phyloP scores from a whole-genome alignment of 768 basidiomycete species.

The Xerocomus brunneocitrinus region DNA sequence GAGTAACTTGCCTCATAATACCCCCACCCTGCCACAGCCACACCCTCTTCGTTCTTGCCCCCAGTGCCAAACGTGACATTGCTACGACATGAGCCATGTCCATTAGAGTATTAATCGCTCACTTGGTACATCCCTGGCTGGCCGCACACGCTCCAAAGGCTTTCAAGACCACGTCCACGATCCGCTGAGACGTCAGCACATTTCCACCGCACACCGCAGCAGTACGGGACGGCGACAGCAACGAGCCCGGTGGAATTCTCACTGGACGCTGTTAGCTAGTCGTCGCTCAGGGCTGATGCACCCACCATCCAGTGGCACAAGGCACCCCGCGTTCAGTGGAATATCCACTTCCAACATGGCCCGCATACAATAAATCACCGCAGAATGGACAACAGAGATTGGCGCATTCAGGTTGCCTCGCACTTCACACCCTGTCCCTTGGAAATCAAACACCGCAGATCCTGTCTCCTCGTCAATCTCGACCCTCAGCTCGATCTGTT shows the following conservation, averaged over 20 bases:
- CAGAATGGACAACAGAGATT: constrained; percentile 80
- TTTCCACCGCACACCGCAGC: constrained; percentile 94
- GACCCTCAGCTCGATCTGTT: constrained; percentile 68
- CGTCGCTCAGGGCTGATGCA: not conserved
- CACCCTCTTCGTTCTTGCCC: constrained; percentile 80
- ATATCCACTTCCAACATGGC: constrained; percentile 84
- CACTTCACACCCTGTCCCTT: constrained; percentile 78
- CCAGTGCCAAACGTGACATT: constrained; percentile 88
- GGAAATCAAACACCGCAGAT: constrained; percentile 81
- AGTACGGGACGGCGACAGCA: constrained; percentile 77
- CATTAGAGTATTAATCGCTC: constrained; percentile 18
- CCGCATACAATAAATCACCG: constrained; percentile 86
- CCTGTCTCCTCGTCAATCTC: constrained; percentile 72
- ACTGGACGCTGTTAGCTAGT: constrained; percentile 39
- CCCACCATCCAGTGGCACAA: constrained; percentile 78
- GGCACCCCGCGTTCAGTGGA: constrained; percentile 90
- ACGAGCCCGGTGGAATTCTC: constrained; percentile 70
- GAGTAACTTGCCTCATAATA: constrained; percentile 65
- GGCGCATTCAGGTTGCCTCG: constrained; percentile 84
- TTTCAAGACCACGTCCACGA: constrained; percentile 89
- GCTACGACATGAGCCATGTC: constrained; percentile 32
- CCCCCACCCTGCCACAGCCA: constrained; percentile 77
- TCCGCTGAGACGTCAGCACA: constrained; percentile 86
- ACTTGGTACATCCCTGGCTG: constrained; percentile 94
- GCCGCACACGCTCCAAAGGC: constrained; percentile 91